Conservation (phyloP, 106 monocot genomes). For the Allium cepa region DNA sequence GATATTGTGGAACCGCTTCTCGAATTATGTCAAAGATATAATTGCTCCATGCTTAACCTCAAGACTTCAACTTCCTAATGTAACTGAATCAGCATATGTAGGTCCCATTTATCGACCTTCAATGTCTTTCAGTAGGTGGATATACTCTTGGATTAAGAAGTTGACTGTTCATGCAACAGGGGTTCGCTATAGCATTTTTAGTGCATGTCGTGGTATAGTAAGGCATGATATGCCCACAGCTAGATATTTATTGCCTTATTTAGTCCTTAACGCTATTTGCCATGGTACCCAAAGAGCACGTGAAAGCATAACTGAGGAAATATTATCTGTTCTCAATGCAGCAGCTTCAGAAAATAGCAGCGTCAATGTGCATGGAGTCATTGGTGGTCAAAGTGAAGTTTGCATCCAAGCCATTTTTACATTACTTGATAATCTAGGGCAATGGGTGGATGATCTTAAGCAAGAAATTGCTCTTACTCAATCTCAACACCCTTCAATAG, state of each 20-base stretch:
- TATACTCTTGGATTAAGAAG: constrained; percentile 86
- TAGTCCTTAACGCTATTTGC: constrained; percentile 90
- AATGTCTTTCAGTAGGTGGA: constrained; percentile 97
- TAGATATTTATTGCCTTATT: constrained; percentile 80
- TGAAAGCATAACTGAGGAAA: constrained; percentile 74
- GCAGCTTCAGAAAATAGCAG: constrained; percentile 69
- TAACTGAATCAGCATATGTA: constrained; percentile 46
- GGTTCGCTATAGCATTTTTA: constrained; percentile 74
- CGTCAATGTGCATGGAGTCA: constrained; percentile 41
- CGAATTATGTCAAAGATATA: constrained; percentile 92
- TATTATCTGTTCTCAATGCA: constrained; percentile 79
- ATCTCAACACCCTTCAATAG: constrained; percentile 21
- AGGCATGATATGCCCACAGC: constrained; percentile 98
- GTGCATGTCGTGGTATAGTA: constrained; percentile 92
- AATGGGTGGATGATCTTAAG: constrained; percentile 98
- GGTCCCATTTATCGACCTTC: constrained; percentile 75
- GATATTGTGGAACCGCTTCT: constrained; percentile 90
- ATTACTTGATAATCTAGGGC: constrained; percentile 94
- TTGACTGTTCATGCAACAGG: constrained; percentile 77
- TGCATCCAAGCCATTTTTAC: constrained; percentile 95
- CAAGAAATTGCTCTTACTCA: constrained; percentile 86
- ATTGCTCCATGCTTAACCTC: constrained; percentile 98
- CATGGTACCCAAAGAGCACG: constrained; percentile 85
- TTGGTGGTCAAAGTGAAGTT: constrained; percentile 72
- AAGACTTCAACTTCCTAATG: constrained; percentile 77